Evolutionary conservation across 129 eudicot species (phyloP).

Genomic region (Artemisia tridentata): DNA sequence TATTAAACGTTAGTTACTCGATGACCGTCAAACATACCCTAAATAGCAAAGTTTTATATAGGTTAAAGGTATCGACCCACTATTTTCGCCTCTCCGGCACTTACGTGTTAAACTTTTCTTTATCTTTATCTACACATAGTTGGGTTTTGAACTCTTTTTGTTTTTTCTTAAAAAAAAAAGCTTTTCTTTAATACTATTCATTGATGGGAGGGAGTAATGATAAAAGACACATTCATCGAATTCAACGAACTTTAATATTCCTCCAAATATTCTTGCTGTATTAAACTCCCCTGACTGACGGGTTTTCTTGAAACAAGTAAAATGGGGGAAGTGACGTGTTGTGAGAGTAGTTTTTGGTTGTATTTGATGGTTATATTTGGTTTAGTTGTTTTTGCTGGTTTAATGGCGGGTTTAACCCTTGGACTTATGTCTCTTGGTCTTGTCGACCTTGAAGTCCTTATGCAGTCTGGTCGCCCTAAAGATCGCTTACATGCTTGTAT

Average conservation of each 20-base stretch:
- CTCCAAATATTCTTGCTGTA: slow-evolving; percentile 29
- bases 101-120: too few relatives aligned
- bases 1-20: too few relatives aligned
- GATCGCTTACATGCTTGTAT: slow-evolving; percentile 89
- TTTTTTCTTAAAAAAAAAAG: too few relatives aligned
- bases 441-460: slow-evolving; percentile 97
- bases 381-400: slow-evolving; percentile 79
- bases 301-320: slow-evolving; percentile 13
- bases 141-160: too few relatives aligned
- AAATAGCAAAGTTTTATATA: too few relatives aligned
- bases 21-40: too few relatives aligned
- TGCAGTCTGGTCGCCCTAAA: slow-evolving; percentile 82
- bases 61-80: too few relatives aligned
- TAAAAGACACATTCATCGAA: slow-evolving; percentile 4
- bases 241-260: slow-evolving; percentile 22
- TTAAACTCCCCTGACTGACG: slow-evolving; percentile 11
- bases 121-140: too few relatives aligned
- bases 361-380: slow-evolving; percentile 52
- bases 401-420: slow-evolving; percentile 94
- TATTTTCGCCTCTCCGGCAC: too few relatives aligned
- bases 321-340: slow-evolving; percentile 59
- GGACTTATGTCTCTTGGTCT: slow-evolving; percentile 97
- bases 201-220: slow-evolving; percentile 21
- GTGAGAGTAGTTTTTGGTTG: slow-evolving; percentile 51
- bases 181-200: slow-evolving; percentile 17